These are phyloP conservation scores for Syzygium malaccense DNA, from an alignment of 441 rosid genomes.

Conservation along the genomic window DNA sequence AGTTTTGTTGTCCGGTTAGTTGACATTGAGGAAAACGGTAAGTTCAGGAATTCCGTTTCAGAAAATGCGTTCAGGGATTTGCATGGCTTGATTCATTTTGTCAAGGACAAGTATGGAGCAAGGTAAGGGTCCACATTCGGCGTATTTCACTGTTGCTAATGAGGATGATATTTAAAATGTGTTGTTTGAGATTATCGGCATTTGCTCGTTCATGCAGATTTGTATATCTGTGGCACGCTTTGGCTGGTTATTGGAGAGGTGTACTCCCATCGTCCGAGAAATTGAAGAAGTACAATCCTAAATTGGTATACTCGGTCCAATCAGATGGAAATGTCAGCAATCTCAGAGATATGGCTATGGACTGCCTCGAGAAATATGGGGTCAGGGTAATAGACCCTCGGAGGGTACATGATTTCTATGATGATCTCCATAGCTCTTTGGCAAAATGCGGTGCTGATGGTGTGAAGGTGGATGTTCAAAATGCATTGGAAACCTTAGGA, in stretches of 20 bases:
- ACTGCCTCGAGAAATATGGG: slow-evolving; percentile 58
- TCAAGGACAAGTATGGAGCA: background rate
- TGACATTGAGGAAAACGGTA: background rate
- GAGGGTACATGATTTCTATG: slow-evolving; percentile 41
- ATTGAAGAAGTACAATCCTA: slow-evolving; percentile 53
- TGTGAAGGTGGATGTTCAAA: slow-evolving; percentile 70
- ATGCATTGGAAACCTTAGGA: slow-evolving; percentile 54
- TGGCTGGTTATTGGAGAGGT: slow-evolving; percentile 78
- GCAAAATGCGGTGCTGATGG: slow-evolving; percentile 52
- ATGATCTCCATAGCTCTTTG: slow-evolving; percentile 61
- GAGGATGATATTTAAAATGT: background rate
- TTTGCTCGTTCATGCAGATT: slow-evolving; percentile 24
- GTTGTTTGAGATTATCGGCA: background rate
- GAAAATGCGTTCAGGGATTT: background rate
- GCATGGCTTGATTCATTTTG: background rate
- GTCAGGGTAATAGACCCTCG: slow-evolving; percentile 51
- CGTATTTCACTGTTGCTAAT: background rate
- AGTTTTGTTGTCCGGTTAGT: background rate
- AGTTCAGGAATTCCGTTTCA: background rate
- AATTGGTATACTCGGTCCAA: slow-evolving; percentile 43
- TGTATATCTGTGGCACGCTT: slow-evolving; percentile 63
- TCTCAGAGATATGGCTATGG: slow-evolving; percentile 38
- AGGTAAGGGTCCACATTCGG: background rate
- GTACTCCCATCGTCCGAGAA: slow-evolving; percentile 41
- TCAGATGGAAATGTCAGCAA: slow-evolving; percentile 62